A percentile compares a stretch with the other conserved stretches of the same genome.
Conservation (phyloP, 257 asterid species). For the Solanum lycopersicoides region DNA sequence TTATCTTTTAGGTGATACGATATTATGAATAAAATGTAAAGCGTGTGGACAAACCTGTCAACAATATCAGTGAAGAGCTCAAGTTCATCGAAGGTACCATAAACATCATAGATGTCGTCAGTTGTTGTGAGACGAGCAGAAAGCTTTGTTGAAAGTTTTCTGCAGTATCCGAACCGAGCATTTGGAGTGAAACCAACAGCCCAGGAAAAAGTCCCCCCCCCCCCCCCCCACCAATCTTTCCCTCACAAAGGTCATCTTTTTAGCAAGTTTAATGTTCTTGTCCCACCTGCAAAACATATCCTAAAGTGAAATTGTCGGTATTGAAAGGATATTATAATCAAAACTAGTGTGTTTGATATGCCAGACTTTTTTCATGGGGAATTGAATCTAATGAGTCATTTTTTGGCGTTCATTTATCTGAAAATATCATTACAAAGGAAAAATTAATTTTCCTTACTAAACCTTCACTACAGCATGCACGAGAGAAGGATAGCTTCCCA, state of each 20-base stretch:
- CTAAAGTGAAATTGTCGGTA: background rate
- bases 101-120: constrained; percentile 14
- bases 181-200: constrained; percentile 10
- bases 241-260: constrained; percentile 17
- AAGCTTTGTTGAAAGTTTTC: background rate
- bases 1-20: background rate
- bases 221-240: constrained; percentile 12
- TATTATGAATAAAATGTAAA: background rate
- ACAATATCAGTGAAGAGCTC: constrained; percentile 15
- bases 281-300: constrained; percentile 14
- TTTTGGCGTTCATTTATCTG: background rate
- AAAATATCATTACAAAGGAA: background rate
- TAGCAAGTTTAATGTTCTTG: constrained; percentile 3
- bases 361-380: background rate
- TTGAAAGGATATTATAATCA: background rate
- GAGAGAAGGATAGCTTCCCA: background rate
- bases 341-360: background rate
- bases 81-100: constrained; percentile 21
- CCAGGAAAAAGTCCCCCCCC: constrained; percentile 2
- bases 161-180: background rate
- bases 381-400: background rate
- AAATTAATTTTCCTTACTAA: background rate
- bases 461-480: background rate
- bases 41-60: constrained; percentile 6
- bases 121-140: background rate